Base-by-base conservation (phyloP, 2,329 filamentous ascomycete genomes). In the Penicillium sp. region DNA sequence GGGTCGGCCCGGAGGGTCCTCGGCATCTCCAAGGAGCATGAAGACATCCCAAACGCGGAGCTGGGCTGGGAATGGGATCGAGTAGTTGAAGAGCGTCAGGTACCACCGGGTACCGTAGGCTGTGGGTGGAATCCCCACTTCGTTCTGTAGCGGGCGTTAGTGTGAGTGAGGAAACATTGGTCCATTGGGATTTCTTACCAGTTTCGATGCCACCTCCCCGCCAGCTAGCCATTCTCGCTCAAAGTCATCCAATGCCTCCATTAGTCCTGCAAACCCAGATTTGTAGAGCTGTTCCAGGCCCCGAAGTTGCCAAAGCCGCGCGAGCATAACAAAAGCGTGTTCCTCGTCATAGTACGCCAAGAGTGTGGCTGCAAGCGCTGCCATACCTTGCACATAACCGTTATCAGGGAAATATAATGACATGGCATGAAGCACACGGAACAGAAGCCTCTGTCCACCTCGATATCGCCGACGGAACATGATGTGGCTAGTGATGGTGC, bases 81-180 rank as follows among this genome's bases (percentile, higher is more conserved):
- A 95, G 66, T 97, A 88, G 73, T 97, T 97, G 81, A 99, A 99
- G 7, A 99, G 80, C 2, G 94, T 99, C 45, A 99, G 80, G 69
- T 99, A 99, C 94, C 94, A 99, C 46, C 92, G 83, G 3, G 93
- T 97, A 26, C 92, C 94, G 68, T 97, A 99, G n/a, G 92, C 87
- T 2, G 91, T 96, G 15, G 90, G 85, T 34, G 90, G 85, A 61
- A 99, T 94, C 56, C 82, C 81, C 24, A 97, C 81, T 55, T 92
- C 88, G 41, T 81, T 82, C 88, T 91, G 43, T 15, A 57, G 32
- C 3, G 23, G n/a, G 10, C 7, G 50, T 55, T 24, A 60, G 49
- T 23, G 27, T 30, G 23, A 13, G 9, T 5, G n/a, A 10, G 3
- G 4, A 32, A n/a, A 12, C 3, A 26, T 12, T n/a, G 20, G 34